Conservation (phyloP, 108 stramenopile species). For the Phaeodactylum tricornutum region DNA sequence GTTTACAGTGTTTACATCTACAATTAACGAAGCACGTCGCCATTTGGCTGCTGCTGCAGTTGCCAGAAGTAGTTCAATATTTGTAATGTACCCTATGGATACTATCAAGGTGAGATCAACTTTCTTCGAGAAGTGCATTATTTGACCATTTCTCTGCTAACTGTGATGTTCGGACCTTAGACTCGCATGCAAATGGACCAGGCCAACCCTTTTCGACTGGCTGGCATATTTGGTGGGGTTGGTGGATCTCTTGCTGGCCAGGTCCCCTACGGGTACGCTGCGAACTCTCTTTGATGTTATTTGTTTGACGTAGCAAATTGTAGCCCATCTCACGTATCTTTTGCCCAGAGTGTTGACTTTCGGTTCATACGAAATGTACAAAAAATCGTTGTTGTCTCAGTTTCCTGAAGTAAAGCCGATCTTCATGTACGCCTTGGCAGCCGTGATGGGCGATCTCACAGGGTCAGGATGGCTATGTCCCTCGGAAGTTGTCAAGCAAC, state of each 20-base stretch:
- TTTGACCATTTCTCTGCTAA: too few relatives aligned
- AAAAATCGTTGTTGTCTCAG: conserved; percentile 31
- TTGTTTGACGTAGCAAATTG: too few relatives aligned
- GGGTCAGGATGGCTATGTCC: conserved; percentile 71
- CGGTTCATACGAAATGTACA: conserved; percentile 82
- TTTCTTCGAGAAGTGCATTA: too few relatives aligned
- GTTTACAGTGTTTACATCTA: conserved; percentile 16
- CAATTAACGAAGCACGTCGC: conserved; percentile 29
- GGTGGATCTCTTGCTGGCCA: conserved; percentile 59
- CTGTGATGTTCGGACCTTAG: not conserved
- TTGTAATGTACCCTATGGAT: conserved; percentile 73
- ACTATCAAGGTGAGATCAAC: conserved; percentile 42
- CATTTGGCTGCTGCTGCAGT: conserved; percentile 62
- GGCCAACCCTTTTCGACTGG: conserved; percentile 36
- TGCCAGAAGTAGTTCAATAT: conserved; percentile 57
- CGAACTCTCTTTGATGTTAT: too few relatives aligned
- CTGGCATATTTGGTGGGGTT: conserved; percentile 50
- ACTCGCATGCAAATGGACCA: conserved; percentile 77
- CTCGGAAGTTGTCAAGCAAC: conserved; percentile 70
- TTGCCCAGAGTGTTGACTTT: conserved; percentile 52
- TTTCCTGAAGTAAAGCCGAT: conserved; percentile 46
- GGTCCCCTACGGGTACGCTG: conserved; percentile 58
- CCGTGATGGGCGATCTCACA: conserved; percentile 68
- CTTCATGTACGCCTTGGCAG: conserved; percentile 46
- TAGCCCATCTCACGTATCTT: not conserved